These are phyloP conservation scores for Kluyveromyces sp. DNA, from an alignment of 1,139 yeast species.

Conservation along the genomic window DNA sequence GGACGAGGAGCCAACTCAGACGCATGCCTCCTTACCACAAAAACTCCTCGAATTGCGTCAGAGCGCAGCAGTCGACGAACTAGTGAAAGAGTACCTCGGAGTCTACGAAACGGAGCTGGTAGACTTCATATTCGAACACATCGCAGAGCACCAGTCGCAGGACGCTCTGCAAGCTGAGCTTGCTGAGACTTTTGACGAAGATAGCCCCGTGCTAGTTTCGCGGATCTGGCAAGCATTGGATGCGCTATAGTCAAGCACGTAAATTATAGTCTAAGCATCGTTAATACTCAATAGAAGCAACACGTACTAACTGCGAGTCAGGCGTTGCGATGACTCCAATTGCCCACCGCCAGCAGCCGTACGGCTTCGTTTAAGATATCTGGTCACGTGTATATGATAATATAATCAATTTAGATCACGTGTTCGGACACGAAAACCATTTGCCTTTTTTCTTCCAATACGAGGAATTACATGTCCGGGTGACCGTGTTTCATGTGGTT, in stretches of 20 bases:
- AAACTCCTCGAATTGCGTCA: conserved; percentile 18
- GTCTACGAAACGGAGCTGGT: conserved; percentile 30
- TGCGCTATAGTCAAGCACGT: conserved; percentile 4
- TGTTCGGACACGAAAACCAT: not conserved
- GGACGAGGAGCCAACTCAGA: conserved; percentile 9
- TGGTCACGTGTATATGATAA: not conserved
- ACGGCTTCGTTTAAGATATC: no score
- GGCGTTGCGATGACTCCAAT: no score
- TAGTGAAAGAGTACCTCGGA: conserved; percentile 29
- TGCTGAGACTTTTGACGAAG: conserved; percentile 31
- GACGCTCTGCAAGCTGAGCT: conserved; percentile 22
- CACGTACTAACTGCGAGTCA: no score
- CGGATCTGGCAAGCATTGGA: conserved; percentile 19
- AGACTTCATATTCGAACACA: conserved; percentile 27
- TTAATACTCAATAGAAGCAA: no score
- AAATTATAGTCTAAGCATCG: not conserved
- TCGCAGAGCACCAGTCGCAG: conserved; percentile 21
- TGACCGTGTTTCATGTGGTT: conserved; percentile 5
- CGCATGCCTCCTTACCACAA: not conserved
- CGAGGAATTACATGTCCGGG: not conserved
- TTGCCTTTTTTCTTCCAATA: not conserved
- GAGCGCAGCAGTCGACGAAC: conserved; percentile 23
- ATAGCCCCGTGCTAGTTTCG: conserved; percentile 24
- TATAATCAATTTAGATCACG: not conserved
- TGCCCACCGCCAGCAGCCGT: no score